Base-by-base conservation (phyloP, 2,329 filamentous ascomycete genomes). In the Colletotrichum sojae region DNA sequence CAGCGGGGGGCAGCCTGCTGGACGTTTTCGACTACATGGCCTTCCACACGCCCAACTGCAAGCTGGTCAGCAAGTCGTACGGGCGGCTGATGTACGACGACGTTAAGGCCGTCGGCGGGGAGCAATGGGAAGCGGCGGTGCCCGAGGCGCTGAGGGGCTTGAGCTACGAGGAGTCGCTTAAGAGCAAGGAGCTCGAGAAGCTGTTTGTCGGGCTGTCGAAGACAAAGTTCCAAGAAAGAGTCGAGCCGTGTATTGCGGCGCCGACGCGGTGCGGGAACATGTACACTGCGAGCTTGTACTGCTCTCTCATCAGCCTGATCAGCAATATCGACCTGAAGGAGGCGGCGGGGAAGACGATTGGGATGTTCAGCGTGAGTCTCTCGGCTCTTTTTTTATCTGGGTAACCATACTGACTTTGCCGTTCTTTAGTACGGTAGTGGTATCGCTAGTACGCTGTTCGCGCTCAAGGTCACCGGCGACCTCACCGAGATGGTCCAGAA, bases 21-120 rank as follows among this genome's bases (percentile, higher is more conserved):
- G 93, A 95, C 81, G 90, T 91, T 77, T 96, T 96, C 80, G 93
- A 95, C 82, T 93, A 94, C 84, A 82, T 96, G 79, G 82, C 90
- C 0, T 63, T 63, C 40, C 60, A 63, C 4, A 63, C 60, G 4
- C 60, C 60, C 18, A 63, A 63, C 40, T 63, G 60, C 51, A 63
- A 63, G 51, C 51, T 63, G 16, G 60, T 63, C 1, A 63, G 60
- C 40, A 63, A 63, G 18, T 63, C 49, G 4, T 63, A 63, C 27
- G 60, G 60, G 8, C 51, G 60, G 18, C 51, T 63, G 2, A 13
- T 63, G 40, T 63, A 56, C 27, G 55, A 63, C 51, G 60, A 63
- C 51, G 48, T 39, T 51, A 46, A 36, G 25, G 36, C 60, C 18
- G n/a, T 15, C 4, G 15, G 59, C 16, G 39, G 55, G 15, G 9